Evolutionary conservation across 257 asterid genomes (phyloP).

Genomic region (Solanum arcanum): DNA sequence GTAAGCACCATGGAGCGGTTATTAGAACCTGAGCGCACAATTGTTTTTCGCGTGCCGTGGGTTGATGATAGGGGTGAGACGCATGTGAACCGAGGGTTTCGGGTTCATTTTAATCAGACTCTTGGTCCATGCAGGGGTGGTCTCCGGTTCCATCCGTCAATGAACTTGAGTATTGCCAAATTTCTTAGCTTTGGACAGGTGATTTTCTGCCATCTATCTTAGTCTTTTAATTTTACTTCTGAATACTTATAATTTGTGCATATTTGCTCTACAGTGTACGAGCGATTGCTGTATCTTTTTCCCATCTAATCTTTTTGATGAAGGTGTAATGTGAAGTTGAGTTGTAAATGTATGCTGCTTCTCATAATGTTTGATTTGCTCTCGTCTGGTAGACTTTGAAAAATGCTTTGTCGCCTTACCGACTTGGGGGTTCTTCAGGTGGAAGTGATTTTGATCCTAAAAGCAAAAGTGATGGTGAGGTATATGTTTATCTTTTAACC

Average conservation of each 20-base stretch:
- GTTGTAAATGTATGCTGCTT: background rate
- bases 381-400: conserved; percentile 63
- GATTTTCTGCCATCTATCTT: background rate
- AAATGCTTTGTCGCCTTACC: conserved; percentile 95
- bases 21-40: conserved; percentile 86
- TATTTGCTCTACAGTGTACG: background rate
- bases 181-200: conserved; percentile 98
- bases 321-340: background rate
- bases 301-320: background rate
- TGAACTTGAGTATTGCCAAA: conserved; percentile 91
- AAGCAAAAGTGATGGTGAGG: conserved; percentile 90
- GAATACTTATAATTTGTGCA: background rate
- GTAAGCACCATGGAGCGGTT: conserved; percentile 91
- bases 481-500: conserved; percentile 12
- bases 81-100: conserved; percentile 90
- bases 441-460: conserved; percentile 98
- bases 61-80: conserved; percentile 92
- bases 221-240: background rate
- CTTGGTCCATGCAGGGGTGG: conserved; percentile 99
- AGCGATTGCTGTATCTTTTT: background rate
- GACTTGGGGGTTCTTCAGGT: conserved; percentile 97
- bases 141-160: conserved; percentile 82
- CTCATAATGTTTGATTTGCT: conserved; percentile 13
- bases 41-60: conserved; percentile 96
- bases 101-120: conserved; percentile 90